A percentile compares a stretch with the other conserved stretches of the same genome.
Conservation (phyloP, 257 asterid genomes). For the Cordia subcordata region DNA sequence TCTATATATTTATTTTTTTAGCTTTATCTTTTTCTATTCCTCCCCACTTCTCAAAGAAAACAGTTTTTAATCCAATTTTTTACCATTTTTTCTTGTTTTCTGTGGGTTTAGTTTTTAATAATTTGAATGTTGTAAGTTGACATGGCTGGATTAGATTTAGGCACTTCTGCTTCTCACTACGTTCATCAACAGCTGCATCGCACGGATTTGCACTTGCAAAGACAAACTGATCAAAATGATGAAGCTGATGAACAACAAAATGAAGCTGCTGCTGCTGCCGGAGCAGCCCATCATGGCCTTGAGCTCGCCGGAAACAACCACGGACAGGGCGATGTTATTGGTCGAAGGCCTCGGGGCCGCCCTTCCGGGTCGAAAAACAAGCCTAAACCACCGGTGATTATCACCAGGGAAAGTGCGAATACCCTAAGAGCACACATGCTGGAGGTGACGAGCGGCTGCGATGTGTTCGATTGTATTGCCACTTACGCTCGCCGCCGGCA, state of each 20-base stretch:
- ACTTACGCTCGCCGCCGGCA: conserved; percentile 45
- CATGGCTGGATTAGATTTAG: conserved; percentile 84
- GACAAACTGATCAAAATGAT: conserved; percentile 34
- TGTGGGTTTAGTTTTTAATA: neutral
- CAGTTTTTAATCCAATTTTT: neutral
- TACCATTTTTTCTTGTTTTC: neutral
- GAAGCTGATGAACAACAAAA: conserved; percentile 18
- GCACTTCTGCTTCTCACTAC: conserved; percentile 40
- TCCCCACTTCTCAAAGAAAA: neutral
- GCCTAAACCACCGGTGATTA: conserved; percentile 50
- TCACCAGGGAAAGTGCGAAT: conserved; percentile 54
- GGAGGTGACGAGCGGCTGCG: conserved; percentile 40
- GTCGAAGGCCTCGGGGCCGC: conserved; percentile 50
- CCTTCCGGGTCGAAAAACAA: conserved; percentile 56
- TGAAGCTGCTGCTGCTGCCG: conserved; percentile 29
- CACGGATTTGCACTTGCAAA: conserved; percentile 51
- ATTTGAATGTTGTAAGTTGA: neutral
- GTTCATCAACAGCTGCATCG: conserved; percentile 46
- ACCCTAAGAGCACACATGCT: conserved; percentile 52
- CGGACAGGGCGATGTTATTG: conserved; percentile 31
- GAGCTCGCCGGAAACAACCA: conserved; percentile 18
- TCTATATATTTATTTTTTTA: neutral
- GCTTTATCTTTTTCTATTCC: neutral
- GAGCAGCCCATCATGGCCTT: conserved; percentile 14
- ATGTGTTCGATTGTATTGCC: conserved; percentile 43